Evolutionary conservation across 2,329 filamentous ascomycete genomes (phyloP).

Genomic region (Sclerotinia nivalis): DNA sequence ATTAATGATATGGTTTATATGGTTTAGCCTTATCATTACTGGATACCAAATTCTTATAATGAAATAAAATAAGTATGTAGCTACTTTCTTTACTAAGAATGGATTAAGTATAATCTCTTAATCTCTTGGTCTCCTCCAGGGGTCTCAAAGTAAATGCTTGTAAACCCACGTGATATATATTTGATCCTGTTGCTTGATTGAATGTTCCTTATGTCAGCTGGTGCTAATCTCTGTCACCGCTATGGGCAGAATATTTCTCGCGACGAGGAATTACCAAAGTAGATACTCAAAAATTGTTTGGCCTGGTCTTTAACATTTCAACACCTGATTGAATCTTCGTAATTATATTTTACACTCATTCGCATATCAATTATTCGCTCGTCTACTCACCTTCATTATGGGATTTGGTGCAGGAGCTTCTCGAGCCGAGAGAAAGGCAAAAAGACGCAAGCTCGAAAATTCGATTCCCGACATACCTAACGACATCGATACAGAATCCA

Average conservation of each 20-base stretch:
- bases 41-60: background rate
- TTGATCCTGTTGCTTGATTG: too few relatives aligned
- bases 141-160: background rate
- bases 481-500: conserved; percentile 32
- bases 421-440: conserved; percentile 41
- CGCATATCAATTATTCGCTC: background rate
- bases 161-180: background rate
- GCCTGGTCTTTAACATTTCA: background rate
- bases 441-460: conserved; percentile 41
- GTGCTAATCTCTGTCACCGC: background rate
- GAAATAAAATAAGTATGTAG: too few relatives aligned
- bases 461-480: conserved; percentile 41
- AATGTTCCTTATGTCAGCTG: background rate
- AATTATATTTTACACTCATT: background rate
- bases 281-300: background rate
- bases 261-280: background rate
- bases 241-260: conserved; percentile 12
- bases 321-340: background rate
- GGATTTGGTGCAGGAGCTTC: conserved; percentile 33
- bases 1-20: background rate
- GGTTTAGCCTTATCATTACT: background rate
- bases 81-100: too few relatives aligned
- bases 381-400: conserved; percentile 36
- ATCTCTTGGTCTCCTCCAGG: background rate
- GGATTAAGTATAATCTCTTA: background rate